Evolutionary conservation across 2,329 filamentous ascomycete genomes (phyloP).

Genomic region (Cadophora gregata): DNA sequence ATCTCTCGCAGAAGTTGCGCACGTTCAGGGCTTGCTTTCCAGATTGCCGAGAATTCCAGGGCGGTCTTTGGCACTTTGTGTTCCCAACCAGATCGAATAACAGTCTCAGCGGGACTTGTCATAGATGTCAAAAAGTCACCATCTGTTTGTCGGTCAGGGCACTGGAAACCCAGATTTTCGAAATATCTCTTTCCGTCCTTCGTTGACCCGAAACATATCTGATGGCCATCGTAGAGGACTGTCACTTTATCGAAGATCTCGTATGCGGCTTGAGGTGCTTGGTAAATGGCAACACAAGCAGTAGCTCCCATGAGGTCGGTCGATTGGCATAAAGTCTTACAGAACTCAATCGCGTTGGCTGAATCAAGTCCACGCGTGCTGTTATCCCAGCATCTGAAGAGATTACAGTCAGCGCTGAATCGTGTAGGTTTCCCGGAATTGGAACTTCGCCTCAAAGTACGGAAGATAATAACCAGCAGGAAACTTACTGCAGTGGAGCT

Average conservation of each 20-base stretch:
- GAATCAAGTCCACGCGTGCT: not conserved
- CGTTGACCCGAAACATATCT: not conserved
- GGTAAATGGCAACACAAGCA: not conserved
- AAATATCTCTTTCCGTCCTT: not conserved
- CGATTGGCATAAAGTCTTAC: not conserved
- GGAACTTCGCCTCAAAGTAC: not conserved
- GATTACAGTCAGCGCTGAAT: not conserved
- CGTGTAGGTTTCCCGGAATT: not conserved
- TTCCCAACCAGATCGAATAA: not conserved
- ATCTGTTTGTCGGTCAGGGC: not conserved
- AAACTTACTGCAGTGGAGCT: not conserved
- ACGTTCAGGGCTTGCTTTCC: not conserved
- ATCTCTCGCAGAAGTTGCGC: not conserved
- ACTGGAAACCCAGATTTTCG: not conserved
- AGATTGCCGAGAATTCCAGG: not conserved
- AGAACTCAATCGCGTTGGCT: not conserved
- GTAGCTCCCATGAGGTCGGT: not conserved
- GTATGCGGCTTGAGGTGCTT: not conserved
- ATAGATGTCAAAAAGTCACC: not conserved
- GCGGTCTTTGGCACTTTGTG: not conserved
- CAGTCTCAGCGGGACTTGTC: not conserved
- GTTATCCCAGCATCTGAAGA: not conserved
- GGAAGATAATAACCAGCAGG: not conserved
- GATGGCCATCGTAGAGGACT: not conserved
- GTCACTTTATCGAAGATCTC: not conserved